Percentiles rank a stretch among this genome's conserved stretches.
These are phyloP conservation scores for Pichia californica DNA, from an alignment of 805 yeast genomes.

Conservation along the genomic window DNA sequence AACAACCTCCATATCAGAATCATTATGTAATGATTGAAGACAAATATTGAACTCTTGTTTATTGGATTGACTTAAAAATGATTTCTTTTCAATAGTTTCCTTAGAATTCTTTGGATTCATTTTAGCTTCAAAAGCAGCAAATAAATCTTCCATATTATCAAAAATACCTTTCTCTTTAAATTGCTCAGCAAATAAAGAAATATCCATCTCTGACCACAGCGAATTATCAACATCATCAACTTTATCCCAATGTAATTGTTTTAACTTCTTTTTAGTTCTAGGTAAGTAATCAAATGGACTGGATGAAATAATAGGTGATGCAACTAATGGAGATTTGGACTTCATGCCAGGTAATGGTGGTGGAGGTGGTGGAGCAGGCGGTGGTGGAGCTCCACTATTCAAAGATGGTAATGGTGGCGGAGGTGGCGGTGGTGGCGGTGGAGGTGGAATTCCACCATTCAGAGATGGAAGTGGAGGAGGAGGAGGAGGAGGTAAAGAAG, in stretches of 20 bases:
- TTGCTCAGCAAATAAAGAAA: conserved; percentile 52
- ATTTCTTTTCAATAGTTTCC: conserved; percentile 46
- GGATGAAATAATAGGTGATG: conserved; percentile 22
- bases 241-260: conserved; percentile 97
- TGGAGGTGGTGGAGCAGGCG: conserved; percentile 22
- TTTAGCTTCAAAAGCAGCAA: conserved; percentile 74
- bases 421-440: conserved; percentile 31
- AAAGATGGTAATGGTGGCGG: conserved; percentile 26
- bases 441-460: conserved; percentile 14
- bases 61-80: conserved; percentile 73
- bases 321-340: background rate
- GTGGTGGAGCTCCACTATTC: conserved; percentile 24
- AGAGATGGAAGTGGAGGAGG: conserved; percentile 22
- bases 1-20: conserved; percentile 61
- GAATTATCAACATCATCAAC: conserved; percentile 79
- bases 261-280: conserved; percentile 69
- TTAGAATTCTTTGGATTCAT: conserved; percentile 38
- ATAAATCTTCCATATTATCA: conserved; percentile 75
- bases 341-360: conserved; percentile 22
- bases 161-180: conserved; percentile 73
- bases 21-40: conserved; percentile 64
- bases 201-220: conserved; percentile 71
- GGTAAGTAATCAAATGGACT: conserved; percentile 47
- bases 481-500: conserved; percentile 9
- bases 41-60: conserved; percentile 96